phyloP scores from a whole-genome alignment of 805 yeast species.

The Candida andamanensis region DNA sequence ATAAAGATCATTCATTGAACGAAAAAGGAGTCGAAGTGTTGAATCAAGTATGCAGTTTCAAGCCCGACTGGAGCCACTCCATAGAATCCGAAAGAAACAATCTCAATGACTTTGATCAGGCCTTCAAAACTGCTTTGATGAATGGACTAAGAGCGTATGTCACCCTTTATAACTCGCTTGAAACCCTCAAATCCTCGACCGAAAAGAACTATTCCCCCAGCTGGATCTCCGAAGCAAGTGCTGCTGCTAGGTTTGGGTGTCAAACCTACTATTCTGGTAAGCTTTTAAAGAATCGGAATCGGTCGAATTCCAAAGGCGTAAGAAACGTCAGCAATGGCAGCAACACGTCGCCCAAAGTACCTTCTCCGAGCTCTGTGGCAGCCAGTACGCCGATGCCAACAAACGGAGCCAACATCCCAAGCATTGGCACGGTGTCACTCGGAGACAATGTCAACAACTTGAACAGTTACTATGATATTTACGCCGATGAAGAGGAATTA shows the following conservation, averaged over 20 bases:
- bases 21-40: conserved; percentile 22
- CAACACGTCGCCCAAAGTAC: conserved; percentile 3
- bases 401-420: not conserved
- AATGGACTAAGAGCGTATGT: conserved; percentile 26
- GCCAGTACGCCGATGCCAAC: not conserved
- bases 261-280: conserved; percentile 18
- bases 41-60: conserved; percentile 18
- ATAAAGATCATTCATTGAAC: conserved; percentile 27
- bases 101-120: conserved; percentile 20
- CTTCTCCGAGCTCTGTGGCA: not conserved
- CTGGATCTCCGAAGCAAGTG: conserved; percentile 29
- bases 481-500: conserved; percentile 6
- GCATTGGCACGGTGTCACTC: too few relatives aligned
- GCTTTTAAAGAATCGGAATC: conserved; percentile 6
- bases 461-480: conserved; percentile 14
- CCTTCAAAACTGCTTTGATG: conserved; percentile 28
- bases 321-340: not conserved
- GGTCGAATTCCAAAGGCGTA: conserved; percentile 8
- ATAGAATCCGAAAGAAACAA: conserved; percentile 22
- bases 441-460: conserved; percentile 1
- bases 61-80: conserved; percentile 33
- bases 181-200: conserved; percentile 18
- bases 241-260: conserved; percentile 38
- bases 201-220: conserved; percentile 28
- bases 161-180: conserved; percentile 18